Evolutionary conservation across 108 stramenopile genomes (phyloP).

Genomic region (Fistulifera solaris): DNA sequence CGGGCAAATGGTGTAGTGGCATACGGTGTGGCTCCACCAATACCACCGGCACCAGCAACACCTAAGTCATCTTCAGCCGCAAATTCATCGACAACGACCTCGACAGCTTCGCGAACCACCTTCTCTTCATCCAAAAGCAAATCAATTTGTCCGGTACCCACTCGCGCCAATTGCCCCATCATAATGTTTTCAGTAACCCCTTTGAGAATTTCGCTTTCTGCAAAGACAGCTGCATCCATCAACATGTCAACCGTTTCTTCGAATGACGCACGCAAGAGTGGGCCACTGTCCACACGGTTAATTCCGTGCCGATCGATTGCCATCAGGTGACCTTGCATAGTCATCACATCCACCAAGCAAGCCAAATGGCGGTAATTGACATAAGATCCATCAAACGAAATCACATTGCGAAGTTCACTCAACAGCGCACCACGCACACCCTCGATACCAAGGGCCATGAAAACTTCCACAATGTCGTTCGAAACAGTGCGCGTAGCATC

Average conservation of each 20-base stretch:
- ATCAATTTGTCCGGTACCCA: slow-evolving; percentile 94
- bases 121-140: slow-evolving; percentile 91
- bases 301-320: slow-evolving; percentile 98
- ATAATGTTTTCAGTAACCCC: slow-evolving; percentile 98
- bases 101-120: slow-evolving; percentile 84
- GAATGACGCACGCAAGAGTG: slow-evolving; percentile 91
- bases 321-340: slow-evolving; percentile 94
- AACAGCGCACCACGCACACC: slow-evolving; percentile 87
- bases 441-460: slow-evolving; percentile 92
- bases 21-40: slow-evolving; percentile 62
- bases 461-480: slow-evolving; percentile 97
- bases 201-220: slow-evolving; percentile 88
- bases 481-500: slow-evolving; percentile 86
- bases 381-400: slow-evolving; percentile 95
- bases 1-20: slow-evolving; percentile 63
- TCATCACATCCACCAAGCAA: slow-evolving; percentile 97
- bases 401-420: slow-evolving; percentile 79
- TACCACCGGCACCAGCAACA: slow-evolving; percentile 30
- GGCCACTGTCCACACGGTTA: slow-evolving; percentile 94
- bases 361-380: slow-evolving; percentile 98
- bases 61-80: slow-evolving; percentile 56
- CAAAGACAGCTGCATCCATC: slow-evolving; percentile 93
- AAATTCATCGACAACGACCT: slow-evolving; percentile 79
- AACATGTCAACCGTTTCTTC: slow-evolving; percentile 99
- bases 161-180: slow-evolving; percentile 92